phyloP scores from a whole-genome alignment of 2,329 filamentous ascomycete species.

The Aspergillus ochraceus region DNA sequence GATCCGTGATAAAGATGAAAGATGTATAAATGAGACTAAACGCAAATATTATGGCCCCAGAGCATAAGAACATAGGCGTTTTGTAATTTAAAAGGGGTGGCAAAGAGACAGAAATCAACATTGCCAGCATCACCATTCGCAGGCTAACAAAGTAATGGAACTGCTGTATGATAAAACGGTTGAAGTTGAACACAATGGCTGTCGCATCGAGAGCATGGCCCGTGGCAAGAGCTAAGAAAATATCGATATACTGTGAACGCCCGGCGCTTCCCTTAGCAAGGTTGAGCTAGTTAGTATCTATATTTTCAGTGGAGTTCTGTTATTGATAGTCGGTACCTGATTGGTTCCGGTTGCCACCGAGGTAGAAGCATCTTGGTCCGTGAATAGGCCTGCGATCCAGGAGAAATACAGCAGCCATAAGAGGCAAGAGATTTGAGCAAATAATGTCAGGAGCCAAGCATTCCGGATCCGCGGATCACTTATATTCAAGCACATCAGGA shows the following conservation, averaged over 20 bases:
- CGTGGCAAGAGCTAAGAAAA: not conserved
- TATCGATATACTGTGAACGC: not conserved
- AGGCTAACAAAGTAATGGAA: not conserved
- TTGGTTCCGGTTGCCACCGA: too few species aligned
- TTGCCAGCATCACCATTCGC: not conserved
- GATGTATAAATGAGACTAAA: not conserved
- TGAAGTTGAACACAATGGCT: not conserved
- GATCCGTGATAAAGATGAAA: not conserved
- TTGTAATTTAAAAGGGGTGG: not conserved
- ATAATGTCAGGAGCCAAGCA: not conserved
- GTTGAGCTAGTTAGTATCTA: not conserved
- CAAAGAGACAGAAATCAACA: not conserved
- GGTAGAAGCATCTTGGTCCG: not conserved
- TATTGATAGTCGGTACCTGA: not conserved
- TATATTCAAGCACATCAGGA: not conserved
- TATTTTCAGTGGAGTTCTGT: not conserved
- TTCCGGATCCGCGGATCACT: not conserved
- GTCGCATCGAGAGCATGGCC: not conserved
- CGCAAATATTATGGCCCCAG: not conserved
- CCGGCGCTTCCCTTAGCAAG: not conserved
- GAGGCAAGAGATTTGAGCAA: not conserved
- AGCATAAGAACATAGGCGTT: not conserved
- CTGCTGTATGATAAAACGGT: not conserved
- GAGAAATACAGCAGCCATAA: not conserved
- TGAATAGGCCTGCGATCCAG: not conserved